Conservation (phyloP, 2,329 filamentous ascomycete species). For the Emydomyces testavorans region DNA sequence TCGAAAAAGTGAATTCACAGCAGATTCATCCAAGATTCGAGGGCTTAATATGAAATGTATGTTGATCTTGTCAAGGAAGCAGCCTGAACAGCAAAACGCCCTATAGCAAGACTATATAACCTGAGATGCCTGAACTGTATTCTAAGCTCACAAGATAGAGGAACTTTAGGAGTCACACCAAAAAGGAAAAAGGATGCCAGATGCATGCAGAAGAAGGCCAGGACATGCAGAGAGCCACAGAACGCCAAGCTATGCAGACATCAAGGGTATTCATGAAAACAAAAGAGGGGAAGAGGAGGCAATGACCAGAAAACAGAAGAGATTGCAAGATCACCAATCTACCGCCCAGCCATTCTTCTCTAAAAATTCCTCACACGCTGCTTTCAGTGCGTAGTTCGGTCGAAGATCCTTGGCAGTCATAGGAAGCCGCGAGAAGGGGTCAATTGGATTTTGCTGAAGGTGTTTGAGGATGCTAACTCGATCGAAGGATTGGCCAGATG, state of each 20-base stretch:
- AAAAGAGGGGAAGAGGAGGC: background rate
- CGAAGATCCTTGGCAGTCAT: conserved; percentile 58
- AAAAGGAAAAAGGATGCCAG: too few relatives aligned
- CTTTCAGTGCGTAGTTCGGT: conserved; percentile 68
- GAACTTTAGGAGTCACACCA: too few relatives aligned
- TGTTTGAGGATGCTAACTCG: conserved; percentile 76
- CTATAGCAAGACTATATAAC: too few relatives aligned
- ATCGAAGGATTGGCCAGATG: conserved; percentile 84
- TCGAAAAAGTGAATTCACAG: too few relatives aligned
- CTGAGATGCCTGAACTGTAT: too few relatives aligned
- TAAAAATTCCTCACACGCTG: conserved; percentile 76
- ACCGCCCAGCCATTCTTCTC: conserved; percentile 83
- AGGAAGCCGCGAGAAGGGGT: conserved; percentile 73
- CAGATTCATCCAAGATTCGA: too few relatives aligned
- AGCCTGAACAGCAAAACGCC: too few relatives aligned
- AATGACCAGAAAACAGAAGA: background rate
- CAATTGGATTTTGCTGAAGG: conserved; percentile 59
- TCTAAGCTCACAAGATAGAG: too few relatives aligned
- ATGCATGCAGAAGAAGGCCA: background rate
- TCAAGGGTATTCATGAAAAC: background rate
- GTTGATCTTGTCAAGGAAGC: too few relatives aligned
- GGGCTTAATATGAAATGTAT: too few relatives aligned
- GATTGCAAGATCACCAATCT: conserved; percentile 57
- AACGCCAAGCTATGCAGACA: background rate
- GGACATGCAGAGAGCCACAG: background rate